These are phyloP conservation scores for Linum trigynum DNA, from an alignment of 345 rosid species.

Conservation along the genomic window DNA sequence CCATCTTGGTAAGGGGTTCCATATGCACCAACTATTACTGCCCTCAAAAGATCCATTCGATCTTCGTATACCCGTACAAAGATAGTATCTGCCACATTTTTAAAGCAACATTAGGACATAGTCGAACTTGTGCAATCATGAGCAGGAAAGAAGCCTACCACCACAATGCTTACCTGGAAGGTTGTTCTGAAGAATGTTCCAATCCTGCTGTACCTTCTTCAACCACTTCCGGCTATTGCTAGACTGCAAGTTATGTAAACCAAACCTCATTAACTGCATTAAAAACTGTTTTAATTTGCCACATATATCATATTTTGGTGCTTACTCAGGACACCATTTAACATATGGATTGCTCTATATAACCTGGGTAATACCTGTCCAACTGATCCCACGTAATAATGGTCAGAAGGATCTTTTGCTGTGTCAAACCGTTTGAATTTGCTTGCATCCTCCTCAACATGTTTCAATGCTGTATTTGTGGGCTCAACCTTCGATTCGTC, in stretches of 20 bases:
- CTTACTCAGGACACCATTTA: too few relatives aligned
- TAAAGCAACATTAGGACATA: neutral
- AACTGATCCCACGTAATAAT: conserved; percentile 57
- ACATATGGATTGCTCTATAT: neutral
- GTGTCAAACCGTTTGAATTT: conserved; percentile 69
- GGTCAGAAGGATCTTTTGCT: conserved; percentile 70
- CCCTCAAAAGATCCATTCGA: conserved; percentile 89
- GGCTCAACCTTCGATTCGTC: conserved; percentile 28
- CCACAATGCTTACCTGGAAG: conserved; percentile 62
- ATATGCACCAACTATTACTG: conserved; percentile 83
- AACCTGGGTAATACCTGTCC: conserved; percentile 42
- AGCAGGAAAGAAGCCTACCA: neutral
- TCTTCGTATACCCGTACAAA: conserved; percentile 86
- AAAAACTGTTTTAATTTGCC: too few relatives aligned
- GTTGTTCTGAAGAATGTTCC: conserved; percentile 94
- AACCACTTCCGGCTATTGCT: conserved; percentile 78
- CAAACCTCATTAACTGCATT: neutral
- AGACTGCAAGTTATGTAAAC: conserved; percentile 31
- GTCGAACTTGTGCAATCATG: neutral
- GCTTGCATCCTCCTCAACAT: conserved; percentile 29
- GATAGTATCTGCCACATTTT: conserved; percentile 56
- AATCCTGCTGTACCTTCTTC: conserved; percentile 94
- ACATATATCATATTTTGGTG: too few relatives aligned
- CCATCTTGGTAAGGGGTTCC: conserved; percentile 99
- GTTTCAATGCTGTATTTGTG: conserved; percentile 20